A percentile compares a stretch with the other conserved stretches of the same genome.
phyloP scores from a whole-genome alignment of 768 basidiomycete species.

The Hortiboletus flavorubellus region DNA sequence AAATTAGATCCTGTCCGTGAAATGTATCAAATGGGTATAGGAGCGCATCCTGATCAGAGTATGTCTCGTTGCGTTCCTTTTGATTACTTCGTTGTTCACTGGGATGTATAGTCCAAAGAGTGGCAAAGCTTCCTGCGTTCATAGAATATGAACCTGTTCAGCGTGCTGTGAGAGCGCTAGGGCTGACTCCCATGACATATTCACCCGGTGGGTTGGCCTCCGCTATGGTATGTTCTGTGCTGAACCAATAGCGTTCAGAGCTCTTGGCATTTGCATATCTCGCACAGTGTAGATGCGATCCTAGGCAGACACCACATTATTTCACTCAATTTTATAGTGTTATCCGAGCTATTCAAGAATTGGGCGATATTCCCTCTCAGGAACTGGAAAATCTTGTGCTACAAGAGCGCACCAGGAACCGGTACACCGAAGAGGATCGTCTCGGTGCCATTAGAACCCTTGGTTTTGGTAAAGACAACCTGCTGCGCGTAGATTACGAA shows the following conservation, averaged over 20 bases:
- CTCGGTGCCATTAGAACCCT: conserved; percentile 45
- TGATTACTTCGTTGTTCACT: conserved; percentile 2
- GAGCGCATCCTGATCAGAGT: conserved; percentile 80
- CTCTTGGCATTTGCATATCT: conserved; percentile 75
- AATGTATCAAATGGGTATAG: conserved; percentile 68
- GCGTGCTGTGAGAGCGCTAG: conserved; percentile 47
- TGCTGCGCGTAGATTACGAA: conserved; percentile 66
- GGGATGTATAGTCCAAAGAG: conserved; percentile 48
- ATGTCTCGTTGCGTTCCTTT: conserved; percentile 18
- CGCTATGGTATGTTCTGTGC: background rate
- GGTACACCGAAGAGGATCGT: conserved; percentile 61
- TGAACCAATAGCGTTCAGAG: conserved; percentile 39
- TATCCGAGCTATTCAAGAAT: conserved; percentile 46
- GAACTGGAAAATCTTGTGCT: conserved; percentile 56
- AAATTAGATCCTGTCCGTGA: conserved; percentile 60
- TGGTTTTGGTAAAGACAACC: conserved; percentile 62
- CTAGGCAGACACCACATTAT: conserved; percentile 56
- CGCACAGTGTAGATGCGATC: conserved; percentile 80
- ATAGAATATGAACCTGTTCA: conserved; percentile 39
- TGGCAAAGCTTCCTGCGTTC: conserved; percentile 43
- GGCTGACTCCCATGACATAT: conserved; percentile 64
- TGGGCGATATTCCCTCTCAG: conserved; percentile 43
- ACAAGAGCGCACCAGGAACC: conserved; percentile 59
- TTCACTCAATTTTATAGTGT: conserved; percentile 58
- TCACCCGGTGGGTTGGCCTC: conserved; percentile 48